These are phyloP conservation scores for Alternaria rosae DNA, from an alignment of 2,329 filamentous ascomycete species.

Conservation along the genomic window DNA sequence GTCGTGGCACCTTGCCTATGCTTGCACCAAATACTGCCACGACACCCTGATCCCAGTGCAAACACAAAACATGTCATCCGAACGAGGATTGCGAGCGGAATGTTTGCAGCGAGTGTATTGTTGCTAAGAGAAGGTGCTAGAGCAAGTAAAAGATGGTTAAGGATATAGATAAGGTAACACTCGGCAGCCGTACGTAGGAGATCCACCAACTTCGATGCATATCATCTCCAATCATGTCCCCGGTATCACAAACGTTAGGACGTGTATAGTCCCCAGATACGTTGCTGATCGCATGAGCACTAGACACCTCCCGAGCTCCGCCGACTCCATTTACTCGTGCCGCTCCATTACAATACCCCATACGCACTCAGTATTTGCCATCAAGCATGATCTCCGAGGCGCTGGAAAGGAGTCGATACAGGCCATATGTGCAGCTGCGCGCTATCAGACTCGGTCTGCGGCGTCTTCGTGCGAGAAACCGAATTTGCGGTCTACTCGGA, in stretches of 20 bases:
- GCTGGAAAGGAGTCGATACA: not conserved
- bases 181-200: not conserved
- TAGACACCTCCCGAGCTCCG: not conserved
- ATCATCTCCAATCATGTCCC: not conserved
- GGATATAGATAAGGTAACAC: not conserved
- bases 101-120: not conserved
- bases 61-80: not conserved
- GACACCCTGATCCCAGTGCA: not conserved
- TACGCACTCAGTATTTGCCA: not conserved
- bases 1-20: not conserved
- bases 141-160: not conserved
- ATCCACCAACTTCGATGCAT: too few relatives aligned
- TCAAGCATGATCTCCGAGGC: not conserved
- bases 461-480: slow-evolving; percentile 24
- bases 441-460: slow-evolving; percentile 10
- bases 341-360: not conserved
- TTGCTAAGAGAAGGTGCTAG: not conserved
- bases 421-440: not conserved
- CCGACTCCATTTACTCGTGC: not conserved
- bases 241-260: not conserved
- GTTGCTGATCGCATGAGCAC: not conserved
- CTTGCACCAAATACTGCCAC: not conserved
- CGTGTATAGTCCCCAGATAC: not conserved
- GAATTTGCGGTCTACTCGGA: slow-evolving; percentile 35
- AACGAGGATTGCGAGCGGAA: not conserved